Conservation (phyloP, 192 early-diverging fungal genomes). For the Coemansia umbellata region DNA sequence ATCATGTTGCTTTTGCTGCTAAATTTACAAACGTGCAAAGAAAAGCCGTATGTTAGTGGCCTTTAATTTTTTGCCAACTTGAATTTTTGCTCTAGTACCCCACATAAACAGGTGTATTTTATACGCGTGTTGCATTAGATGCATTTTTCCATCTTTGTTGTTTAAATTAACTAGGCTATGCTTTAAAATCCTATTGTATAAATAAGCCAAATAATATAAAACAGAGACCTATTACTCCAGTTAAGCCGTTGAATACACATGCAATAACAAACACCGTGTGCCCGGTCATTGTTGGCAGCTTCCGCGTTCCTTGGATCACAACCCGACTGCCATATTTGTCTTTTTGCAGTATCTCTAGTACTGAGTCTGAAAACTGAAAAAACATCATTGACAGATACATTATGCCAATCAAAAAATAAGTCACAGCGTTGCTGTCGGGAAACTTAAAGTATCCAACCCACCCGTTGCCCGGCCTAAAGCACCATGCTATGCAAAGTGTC, state of each 20-base stretch:
- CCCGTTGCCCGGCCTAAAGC: neutral
- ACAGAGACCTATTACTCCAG: neutral
- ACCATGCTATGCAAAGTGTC: neutral
- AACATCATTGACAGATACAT: neutral
- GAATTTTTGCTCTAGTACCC: no score
- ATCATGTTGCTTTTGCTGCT: no score
- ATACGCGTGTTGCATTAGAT: no score
- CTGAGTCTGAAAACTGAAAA: neutral
- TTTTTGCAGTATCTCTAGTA: neutral
- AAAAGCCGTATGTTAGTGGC: no score
- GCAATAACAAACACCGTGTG: neutral
- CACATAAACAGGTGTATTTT: no score
- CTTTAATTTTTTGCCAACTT: no score
- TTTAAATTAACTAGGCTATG: no score
- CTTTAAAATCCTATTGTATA: neutral
- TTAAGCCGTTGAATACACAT: neutral
- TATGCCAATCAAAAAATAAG: neutral
- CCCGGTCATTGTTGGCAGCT: neutral
- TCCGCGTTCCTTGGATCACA: neutral
- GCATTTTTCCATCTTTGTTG: no score
- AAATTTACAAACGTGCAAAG: no score
- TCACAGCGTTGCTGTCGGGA: neutral
- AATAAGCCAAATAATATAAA: neutral
- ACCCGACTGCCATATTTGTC: neutral
- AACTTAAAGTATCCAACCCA: conserved; percentile 2